Evolutionary conservation across 1,284 basidiomycete species (phyloP), one percentile per base, ranked within the genome.

Genomic region (Peniophora sp.): DNA sequence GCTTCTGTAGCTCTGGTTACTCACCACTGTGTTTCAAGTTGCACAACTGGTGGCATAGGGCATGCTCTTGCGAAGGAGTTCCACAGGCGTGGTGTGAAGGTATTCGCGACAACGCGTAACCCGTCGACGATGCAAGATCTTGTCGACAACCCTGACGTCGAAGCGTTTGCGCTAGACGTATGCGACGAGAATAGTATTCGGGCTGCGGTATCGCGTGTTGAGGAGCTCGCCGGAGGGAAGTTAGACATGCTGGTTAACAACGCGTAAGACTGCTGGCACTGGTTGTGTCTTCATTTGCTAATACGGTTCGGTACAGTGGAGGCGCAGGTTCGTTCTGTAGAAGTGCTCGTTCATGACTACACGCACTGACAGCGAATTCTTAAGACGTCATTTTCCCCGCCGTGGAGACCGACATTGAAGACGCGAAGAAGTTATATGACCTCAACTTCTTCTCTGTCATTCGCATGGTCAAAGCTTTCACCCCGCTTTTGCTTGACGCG

Each of bases 391-490:
- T 53, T 19, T 35, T 45, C 10, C 49, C 62, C 19, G 53, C 52
- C 11, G 54, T 55, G 1, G 66, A 68, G 52, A 44, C 57, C 48
- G 52, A 54, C 32, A 53, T 66, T 36, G 52, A 54, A 10, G 44
- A 55, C 2, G 59, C 58, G 25, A 54, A 57, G 6, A 50, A 32
- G 6, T 12, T 65, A 9, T 65, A 63, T 47, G 63, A 66, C 35
- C 54, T 61, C 32, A 67, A 68, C 50, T 39, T 68, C 45, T 63
- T 67, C 41, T 61, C 53, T 1, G 51, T 58, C 2, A 61, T 69
- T 51, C 46, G 47, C 19, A 61, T 67, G 59, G 57, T 60, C 2
- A 59, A 67, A 16, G 58, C 59, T 22, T 69, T 69, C 48, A 36
- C 59, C 3, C 60, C 56, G 6, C 59, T 69, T 6, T 56, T 69